These are phyloP conservation scores for Pythium monospermum DNA, from an alignment of 352 stramenopile genomes.

Conservation along the genomic window DNA sequence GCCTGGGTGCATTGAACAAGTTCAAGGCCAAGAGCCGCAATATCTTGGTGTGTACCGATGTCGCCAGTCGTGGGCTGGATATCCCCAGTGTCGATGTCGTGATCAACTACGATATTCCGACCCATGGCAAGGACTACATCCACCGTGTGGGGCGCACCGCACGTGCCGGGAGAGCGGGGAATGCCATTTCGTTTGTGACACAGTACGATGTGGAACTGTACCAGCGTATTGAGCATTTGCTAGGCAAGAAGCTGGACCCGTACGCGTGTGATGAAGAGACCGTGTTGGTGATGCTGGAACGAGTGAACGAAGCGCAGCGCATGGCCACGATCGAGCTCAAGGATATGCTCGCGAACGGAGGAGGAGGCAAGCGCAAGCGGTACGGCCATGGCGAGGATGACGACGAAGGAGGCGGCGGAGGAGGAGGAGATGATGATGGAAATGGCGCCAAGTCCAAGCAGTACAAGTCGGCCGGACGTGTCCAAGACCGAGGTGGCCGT, in stretches of 20 bases:
- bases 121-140: conserved; percentile 99
- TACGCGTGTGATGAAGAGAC: conserved; percentile 92
- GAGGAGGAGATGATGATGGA: conserved; percentile 23
- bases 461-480: conserved; percentile 78
- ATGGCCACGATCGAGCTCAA: conserved; percentile 91
- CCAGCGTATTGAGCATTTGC: conserved; percentile 93
- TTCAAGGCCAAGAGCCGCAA: conserved; percentile 94
- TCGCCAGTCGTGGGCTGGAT: conserved; percentile 91
- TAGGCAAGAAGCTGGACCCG: conserved; percentile 76
- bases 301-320: conserved; percentile 96
- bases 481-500: conserved; percentile 23
- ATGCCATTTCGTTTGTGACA: conserved; percentile 97
- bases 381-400: conserved; percentile 57
- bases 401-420: conserved; percentile 32
- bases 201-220: conserved; percentile 99
- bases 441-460: conserved; percentile 76
- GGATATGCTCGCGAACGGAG: conserved; percentile 58
- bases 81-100: conserved; percentile 98
- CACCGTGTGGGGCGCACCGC: conserved; percentile 98
- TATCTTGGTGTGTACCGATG: conserved; percentile 88
- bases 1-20: conserved; percentile 96
- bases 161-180: conserved; percentile 91
- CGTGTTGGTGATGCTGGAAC: conserved; percentile 95
- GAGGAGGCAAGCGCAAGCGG: conserved; percentile 45
- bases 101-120: conserved; percentile 99